Conservation (phyloP, 768 basidiomycete species). For the Russula earlei region DNA sequence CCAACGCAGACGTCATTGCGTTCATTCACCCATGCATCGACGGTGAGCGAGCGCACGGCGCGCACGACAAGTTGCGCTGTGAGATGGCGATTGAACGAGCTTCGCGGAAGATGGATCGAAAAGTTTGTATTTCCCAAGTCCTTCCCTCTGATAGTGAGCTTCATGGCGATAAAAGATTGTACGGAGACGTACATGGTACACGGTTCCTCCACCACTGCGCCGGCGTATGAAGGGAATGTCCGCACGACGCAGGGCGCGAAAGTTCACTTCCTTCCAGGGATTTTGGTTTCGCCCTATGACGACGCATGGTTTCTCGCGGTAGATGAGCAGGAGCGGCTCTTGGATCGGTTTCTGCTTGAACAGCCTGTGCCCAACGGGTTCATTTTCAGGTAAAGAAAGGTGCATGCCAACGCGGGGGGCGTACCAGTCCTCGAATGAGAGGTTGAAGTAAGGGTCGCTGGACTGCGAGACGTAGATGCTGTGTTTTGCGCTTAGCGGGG, state of each 20-base stretch:
- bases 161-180: background rate
- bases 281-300: conserved; percentile 96
- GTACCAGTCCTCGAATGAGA: conserved; percentile 86
- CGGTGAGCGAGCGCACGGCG: conserved; percentile 67
- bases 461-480: conserved; percentile 69
- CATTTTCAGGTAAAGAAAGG: conserved; percentile 23
- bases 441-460: conserved; percentile 79
- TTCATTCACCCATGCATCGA: conserved; percentile 75
- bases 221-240: conserved; percentile 73
- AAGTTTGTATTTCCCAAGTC: conserved; percentile 97
- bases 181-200: conserved; percentile 70
- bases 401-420: conserved; percentile 19
- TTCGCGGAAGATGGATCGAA: conserved; percentile 81
- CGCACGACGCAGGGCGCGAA: conserved; percentile 40
- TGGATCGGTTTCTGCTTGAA: conserved; percentile 65
- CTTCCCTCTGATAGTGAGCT: conserved; percentile 33
- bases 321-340: conserved; percentile 72
- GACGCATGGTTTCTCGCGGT: conserved; percentile 82
- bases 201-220: conserved; percentile 89
- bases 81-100: conserved; percentile 65
- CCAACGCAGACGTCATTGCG: conserved; percentile 88
- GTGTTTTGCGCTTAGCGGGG: conserved; percentile 24
- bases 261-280: conserved; percentile 95
- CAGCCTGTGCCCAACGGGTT: conserved; percentile 42
- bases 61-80: conserved; percentile 72